Conservation (phyloP, 192 early-diverging fungal species). For the Backusella australiensis region DNA sequence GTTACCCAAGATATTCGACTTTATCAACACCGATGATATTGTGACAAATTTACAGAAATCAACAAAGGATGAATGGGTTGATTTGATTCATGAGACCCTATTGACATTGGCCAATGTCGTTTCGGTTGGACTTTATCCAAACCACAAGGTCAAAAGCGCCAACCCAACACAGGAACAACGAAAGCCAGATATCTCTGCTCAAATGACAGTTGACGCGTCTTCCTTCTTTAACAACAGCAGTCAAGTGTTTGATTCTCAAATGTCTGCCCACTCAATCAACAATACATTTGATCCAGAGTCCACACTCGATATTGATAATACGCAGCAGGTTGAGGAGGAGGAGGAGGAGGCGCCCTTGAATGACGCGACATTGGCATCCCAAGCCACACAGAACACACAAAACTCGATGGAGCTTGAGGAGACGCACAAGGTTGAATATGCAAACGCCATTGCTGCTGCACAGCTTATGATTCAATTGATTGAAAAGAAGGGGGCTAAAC, state of each 20-base stretch:
- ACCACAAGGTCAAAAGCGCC: background rate
- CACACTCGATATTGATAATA: constrained; percentile 23
- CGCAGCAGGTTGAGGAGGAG: constrained; percentile 9
- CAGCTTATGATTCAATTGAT: constrained; percentile 22
- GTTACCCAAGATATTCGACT: background rate
- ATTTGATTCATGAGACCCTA: background rate
- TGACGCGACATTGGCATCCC: background rate
- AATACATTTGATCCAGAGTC: constrained; percentile 23
- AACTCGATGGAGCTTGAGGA: background rate
- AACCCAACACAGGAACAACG: background rate
- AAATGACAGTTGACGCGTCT: background rate
- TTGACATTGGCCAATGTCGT: constrained; percentile 12
- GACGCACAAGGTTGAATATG: background rate
- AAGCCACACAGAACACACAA: background rate
- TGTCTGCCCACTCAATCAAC: constrained; percentile 12
- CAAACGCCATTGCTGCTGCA: constrained; percentile 18
- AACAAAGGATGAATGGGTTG: constrained; percentile 5
- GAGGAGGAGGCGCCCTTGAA: background rate
- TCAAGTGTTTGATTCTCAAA: constrained; percentile 9
- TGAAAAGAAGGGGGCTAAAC: constrained; percentile 25
- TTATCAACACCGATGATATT: background rate
- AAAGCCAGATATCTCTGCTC: background rate
- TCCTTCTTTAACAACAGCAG: constrained; percentile 15
- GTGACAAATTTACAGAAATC: background rate
- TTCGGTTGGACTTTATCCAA: constrained; percentile 10